Evolutionary conservation across 768 basidiomycete genomes (phyloP), one percentile per base, ranked within the genome.

Genomic region (Boletus edulis): DNA sequence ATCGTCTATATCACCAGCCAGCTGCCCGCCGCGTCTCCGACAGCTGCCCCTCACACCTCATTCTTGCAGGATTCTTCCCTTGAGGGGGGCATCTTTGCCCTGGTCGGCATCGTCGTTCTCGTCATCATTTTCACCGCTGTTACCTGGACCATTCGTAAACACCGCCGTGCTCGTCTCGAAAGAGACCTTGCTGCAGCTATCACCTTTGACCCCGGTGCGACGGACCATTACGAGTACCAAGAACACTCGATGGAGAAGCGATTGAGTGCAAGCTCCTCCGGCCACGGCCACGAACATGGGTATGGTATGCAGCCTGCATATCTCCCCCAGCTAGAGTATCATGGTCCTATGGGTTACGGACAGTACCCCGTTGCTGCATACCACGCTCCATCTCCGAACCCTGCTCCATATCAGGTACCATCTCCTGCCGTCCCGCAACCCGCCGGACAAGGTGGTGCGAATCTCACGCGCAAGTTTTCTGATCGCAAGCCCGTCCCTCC

Each of bases 41-140:
- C 67, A 1, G 31, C 59, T 20, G 17, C 70, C 3, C 46, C 64
- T 15, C 39, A 66, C n/a, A 62, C 67, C 10, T 62, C 76, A 12
- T 90, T 91, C 71, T 65, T 89, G 37, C 69, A 82, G 54, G 85
- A 89, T 69, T 86, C 83, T 68, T 73, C 79, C n/a, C 73, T 84
- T n/a, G 78, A 81, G 40, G 81, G 81, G 8, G 69, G 80, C 10
- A 77, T 88, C 15, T 86, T 89, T 54, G 70, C 76, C 31, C 48
- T 84, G 18, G 74, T 76, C 39, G 85, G 81, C 14, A 48, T 86
- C 38, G 59, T 78, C 31, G 78, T 62, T 2, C 75, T 85, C 42
- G 57, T 79, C 44, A 43, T 82, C 51, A 40, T 86, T 51, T 64
- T 83, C 52, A 51, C 74, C 32, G 18, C 77, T 20, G 66, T 72